Evolutionary conservation across 306 rosid species (phyloP).

Genomic region (Astragalus membranaceus): DNA sequence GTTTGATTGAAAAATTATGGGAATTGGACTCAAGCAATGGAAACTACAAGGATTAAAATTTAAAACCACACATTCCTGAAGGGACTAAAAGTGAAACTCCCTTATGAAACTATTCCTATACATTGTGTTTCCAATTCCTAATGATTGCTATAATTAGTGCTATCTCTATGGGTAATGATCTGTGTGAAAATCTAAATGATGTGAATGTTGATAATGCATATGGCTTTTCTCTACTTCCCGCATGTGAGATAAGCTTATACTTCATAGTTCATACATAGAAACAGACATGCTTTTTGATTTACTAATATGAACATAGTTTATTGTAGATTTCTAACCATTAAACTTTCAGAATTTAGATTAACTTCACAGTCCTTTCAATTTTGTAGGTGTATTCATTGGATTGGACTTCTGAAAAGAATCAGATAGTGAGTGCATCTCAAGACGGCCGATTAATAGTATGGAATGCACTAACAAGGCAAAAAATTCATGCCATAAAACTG

Average conservation of each 20-base stretch:
- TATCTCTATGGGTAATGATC: background rate
- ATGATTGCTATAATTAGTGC: background rate
- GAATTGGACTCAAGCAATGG: background rate
- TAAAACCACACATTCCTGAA: background rate
- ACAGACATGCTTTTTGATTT: background rate
- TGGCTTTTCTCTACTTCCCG: background rate
- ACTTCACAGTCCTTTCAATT: background rate
- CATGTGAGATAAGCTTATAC: background rate
- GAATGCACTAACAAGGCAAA: slow-evolving; percentile 92
- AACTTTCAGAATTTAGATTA: background rate
- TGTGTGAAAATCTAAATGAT: background rate
- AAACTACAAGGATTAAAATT: too few species aligned
- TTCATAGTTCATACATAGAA: background rate
- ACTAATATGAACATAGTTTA: background rate
- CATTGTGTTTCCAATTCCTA: background rate
- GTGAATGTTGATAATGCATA: background rate
- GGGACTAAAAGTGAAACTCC: background rate
- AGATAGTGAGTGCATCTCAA: slow-evolving; percentile 89
- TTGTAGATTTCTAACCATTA: background rate
- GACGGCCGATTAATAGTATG: slow-evolving; percentile 86
- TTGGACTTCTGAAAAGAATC: slow-evolving; percentile 75
- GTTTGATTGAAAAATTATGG: background rate
- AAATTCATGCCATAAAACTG: slow-evolving; percentile 69
- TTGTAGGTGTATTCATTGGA: slow-evolving; percentile 81
- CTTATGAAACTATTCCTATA: background rate